These are phyloP conservation scores for Zychaea mexicana DNA, from an alignment of 371 early-diverging fungal genomes.

Conservation along the genomic window DNA sequence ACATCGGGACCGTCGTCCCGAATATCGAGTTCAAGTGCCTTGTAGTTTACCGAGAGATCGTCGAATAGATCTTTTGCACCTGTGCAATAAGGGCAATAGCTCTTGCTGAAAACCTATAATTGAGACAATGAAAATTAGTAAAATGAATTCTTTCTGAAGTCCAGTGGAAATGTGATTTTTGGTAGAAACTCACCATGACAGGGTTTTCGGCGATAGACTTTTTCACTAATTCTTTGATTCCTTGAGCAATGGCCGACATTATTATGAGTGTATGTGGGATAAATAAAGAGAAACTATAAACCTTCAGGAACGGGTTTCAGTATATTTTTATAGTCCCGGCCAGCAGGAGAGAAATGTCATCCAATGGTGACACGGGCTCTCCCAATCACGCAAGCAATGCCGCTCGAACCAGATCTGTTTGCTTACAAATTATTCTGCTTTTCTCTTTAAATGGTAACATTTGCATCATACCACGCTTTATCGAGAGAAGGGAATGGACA, in stretches of 20 bases:
- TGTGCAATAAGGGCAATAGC: constrained; percentile 85
- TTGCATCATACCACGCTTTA: too few species aligned
- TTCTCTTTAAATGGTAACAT: too few species aligned
- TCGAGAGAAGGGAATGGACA: too few species aligned
- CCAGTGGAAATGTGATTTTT: not conserved
- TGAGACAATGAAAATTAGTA: not conserved
- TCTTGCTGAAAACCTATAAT: constrained; percentile 79
- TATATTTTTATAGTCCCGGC: too few species aligned
- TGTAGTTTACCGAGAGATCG: constrained; percentile 48
- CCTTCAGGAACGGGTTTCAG: too few species aligned
- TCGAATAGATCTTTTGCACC: constrained; percentile 71
- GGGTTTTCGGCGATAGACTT: constrained; percentile 43
- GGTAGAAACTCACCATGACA: constrained; percentile 30
- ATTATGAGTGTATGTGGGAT: too few species aligned
- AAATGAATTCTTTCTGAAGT: not conserved
- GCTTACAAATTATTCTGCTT: too few species aligned
- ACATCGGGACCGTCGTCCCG: constrained; percentile 72
- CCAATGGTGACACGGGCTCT: too few species aligned
- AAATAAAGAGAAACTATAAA: too few species aligned
- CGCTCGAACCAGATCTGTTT: too few species aligned
- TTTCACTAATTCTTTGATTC: constrained; percentile 40
- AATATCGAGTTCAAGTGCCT: constrained; percentile 64
- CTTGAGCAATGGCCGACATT: constrained; percentile 19
- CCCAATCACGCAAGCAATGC: too few species aligned
- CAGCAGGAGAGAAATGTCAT: too few species aligned